Conservation (phyloP, 495 filamentous ascomycete genomes). For the Annulohypoxylon nitens region DNA sequence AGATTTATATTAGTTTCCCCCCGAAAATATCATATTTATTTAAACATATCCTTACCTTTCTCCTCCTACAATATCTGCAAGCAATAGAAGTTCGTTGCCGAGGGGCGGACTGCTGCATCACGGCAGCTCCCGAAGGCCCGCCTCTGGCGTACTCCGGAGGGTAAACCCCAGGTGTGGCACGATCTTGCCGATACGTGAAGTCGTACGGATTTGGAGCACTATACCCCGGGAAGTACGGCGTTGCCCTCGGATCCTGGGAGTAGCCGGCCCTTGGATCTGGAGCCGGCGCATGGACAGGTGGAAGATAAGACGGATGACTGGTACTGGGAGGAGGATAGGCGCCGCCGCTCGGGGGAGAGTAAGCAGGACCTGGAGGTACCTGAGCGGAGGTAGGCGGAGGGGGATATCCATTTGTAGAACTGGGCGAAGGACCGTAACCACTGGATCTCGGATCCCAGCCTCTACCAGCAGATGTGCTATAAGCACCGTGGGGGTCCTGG, state of each 20-base stretch:
- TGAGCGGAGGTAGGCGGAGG: slow-evolving; percentile 40
- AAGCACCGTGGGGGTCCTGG: slow-evolving; percentile 48
- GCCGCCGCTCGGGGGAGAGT: slow-evolving; percentile 44
- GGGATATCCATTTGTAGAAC: slow-evolving; percentile 47
- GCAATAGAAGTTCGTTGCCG: slow-evolving; percentile 66
- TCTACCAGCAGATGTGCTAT: slow-evolving; percentile 38
- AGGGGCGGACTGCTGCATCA: slow-evolving; percentile 59
- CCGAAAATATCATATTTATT: not conserved
- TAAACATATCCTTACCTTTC: slow-evolving; percentile 56
- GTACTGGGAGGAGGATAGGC: slow-evolving; percentile 42
- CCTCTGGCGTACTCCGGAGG: slow-evolving; percentile 46
- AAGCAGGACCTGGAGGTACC: slow-evolving; percentile 30
- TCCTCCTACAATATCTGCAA: slow-evolving; percentile 64
- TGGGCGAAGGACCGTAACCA: slow-evolving; percentile 44
- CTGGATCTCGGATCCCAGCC: slow-evolving; percentile 37
- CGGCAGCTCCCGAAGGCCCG: slow-evolving; percentile 44
- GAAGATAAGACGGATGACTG: slow-evolving; percentile 44
- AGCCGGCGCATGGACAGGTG: slow-evolving; percentile 41
- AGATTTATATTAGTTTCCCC: slow-evolving; percentile 18
- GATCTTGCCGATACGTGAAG: slow-evolving; percentile 45
- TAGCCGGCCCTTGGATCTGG: slow-evolving; percentile 45
- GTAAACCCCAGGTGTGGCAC: slow-evolving; percentile 37
- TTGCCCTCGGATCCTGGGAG: slow-evolving; percentile 36
- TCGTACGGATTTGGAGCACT: slow-evolving; percentile 41
- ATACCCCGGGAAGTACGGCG: slow-evolving; percentile 37